Conservation (phyloP, 208 protist genomes). For the Crithidia bombi region DNA sequence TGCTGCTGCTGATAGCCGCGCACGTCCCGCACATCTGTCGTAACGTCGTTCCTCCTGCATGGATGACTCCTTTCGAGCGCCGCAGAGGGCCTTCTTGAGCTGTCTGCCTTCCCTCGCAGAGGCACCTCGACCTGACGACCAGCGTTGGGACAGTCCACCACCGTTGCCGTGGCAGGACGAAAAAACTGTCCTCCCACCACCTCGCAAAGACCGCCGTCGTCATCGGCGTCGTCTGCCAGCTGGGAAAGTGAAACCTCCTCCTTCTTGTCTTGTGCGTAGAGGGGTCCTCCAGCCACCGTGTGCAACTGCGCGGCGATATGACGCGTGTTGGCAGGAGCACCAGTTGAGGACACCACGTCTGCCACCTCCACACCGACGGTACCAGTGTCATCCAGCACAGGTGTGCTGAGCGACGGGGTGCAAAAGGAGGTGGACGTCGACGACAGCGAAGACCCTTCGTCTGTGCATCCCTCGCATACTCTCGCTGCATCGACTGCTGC, state of each 20-base stretch:
- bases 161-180: too few relatives aligned
- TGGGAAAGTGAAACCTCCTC: background rate
- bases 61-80: too few relatives aligned
- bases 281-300: background rate
- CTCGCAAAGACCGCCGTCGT: background rate
- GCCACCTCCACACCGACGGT: background rate
- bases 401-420: background rate
- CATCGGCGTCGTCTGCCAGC: constrained; percentile 4
- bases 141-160: background rate
- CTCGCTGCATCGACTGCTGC: too few relatives aligned
- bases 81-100: too few relatives aligned
- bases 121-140: too few relatives aligned
- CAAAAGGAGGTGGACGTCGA: background rate
- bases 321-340: background rate
- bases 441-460: too few relatives aligned
- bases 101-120: too few relatives aligned
- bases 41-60: too few relatives aligned
- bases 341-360: too few relatives aligned
- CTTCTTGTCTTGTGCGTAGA: background rate
- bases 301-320: background rate
- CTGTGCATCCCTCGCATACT: too few relatives aligned
- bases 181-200: too few relatives aligned
- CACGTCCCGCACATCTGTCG: too few relatives aligned
- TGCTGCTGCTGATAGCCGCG: background rate
- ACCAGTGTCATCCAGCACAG: background rate